Base-by-base conservation (phyloP, 2,329 filamentous ascomycete species). In the Elsinoe necatrix region DNA sequence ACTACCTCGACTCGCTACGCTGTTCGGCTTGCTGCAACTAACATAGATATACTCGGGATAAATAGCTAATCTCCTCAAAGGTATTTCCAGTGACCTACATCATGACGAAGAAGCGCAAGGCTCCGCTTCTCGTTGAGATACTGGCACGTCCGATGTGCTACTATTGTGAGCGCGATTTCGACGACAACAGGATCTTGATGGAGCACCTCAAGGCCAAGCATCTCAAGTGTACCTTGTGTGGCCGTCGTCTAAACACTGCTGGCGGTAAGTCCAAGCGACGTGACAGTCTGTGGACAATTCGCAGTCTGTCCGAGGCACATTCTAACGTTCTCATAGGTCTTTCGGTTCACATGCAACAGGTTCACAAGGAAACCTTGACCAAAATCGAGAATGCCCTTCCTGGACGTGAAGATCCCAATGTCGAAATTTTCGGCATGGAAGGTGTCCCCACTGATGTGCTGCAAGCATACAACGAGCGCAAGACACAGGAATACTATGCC, bases 121-220 rank as follows among this genome's bases (percentile, higher is more conserved):
- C 89, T 68, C 88, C 89, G 61, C 84, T 91, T 66, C 78, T 96
- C 64, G 88, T 97, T 75, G 90, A 97, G 74, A 78, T 95, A 64
- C 81, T 98, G 61, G 77, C 79, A 63, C 86, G 91, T 58, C 87
- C 92, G 51, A 97, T 91, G 91, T 98, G 93, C 76, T 98, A 95
- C 75, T 98, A 98, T 77, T 98, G 93, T 85, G 93, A 98, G 74
- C 87, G 92, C 75, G 92, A 97, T 74, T 98, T 97, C 70, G 91
- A 97, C 71, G 93, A 98, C 71, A 73, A 95, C 47, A 96, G 95
- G 77, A 90, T 97, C 64, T 83, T 98, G 62, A 95, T 95, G 64
- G 91, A 88, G 58, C 93, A 98, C 72, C 93, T 97, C 69, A 97
- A 96, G 71, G 91, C 92, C n/a, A 97, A 97, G 74, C 93, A 98